Evolutionary conservation across 177 flowering plant species (phyloP).

Genomic region (Tripterygium wilfordii): DNA sequence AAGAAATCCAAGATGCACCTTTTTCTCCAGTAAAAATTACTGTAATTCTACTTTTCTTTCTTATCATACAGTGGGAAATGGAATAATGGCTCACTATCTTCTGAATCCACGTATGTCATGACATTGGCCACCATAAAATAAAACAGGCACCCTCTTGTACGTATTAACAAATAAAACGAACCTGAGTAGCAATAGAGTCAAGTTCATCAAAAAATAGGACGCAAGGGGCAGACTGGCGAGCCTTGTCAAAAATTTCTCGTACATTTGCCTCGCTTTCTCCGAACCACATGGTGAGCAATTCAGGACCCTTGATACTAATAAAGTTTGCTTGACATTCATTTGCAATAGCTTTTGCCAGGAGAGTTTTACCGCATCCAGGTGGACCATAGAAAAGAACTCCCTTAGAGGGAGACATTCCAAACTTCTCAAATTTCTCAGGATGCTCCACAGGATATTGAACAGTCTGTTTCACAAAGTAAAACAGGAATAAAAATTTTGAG

Average conservation of each 20-base stretch:
- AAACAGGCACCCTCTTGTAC: no score
- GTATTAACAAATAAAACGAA: no score
- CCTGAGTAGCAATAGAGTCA: slow-evolving; percentile 94
- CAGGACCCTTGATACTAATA: slow-evolving; percentile 89
- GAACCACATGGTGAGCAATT: slow-evolving; percentile 92
- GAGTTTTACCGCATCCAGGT: slow-evolving; percentile 90
- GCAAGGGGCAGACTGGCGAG: slow-evolving; percentile 84
- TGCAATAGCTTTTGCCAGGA: slow-evolving; percentile 87
- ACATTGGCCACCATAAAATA: slow-evolving; percentile 5
- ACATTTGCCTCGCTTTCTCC: slow-evolving; percentile 97
- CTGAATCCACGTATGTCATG: not conserved
- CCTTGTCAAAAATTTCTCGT: slow-evolving; percentile 87
- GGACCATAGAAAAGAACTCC: slow-evolving; percentile 93
- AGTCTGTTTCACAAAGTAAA: slow-evolving; percentile 33
- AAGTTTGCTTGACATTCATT: slow-evolving; percentile 91
- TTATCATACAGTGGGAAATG: no score
- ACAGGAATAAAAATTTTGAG: not conserved
- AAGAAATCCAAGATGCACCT: no score
- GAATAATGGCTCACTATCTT: not conserved
- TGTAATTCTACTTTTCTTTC: no score
- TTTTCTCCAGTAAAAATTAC: no score
- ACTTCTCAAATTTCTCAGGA: slow-evolving; percentile 90
- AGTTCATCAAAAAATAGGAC: slow-evolving; percentile 88
- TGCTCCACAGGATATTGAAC: slow-evolving; percentile 97
- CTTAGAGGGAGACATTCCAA: slow-evolving; percentile 93